Conservation (phyloP, 139 green algal species). For the Micractinium conductrix region DNA sequence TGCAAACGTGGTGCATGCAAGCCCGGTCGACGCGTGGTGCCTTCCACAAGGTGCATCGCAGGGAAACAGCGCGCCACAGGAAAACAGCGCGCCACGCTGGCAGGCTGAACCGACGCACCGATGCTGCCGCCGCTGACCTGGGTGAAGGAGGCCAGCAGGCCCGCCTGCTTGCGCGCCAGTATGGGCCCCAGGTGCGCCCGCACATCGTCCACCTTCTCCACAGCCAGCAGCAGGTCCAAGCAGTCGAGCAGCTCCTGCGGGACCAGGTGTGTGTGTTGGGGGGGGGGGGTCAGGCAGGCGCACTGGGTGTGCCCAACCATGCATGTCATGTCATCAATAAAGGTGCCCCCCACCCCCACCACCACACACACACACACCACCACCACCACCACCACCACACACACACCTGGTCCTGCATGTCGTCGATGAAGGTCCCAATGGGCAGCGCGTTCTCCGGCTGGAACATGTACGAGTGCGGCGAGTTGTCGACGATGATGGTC, state of each 20-base stretch:
- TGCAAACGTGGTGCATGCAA: too few species aligned
- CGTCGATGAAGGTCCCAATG: slow-evolving; percentile 94
- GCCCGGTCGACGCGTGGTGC: too few species aligned
- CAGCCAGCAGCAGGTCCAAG: slow-evolving; percentile 76
- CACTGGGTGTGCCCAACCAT: neutral
- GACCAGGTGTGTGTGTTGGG: neutral
- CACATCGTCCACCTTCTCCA: slow-evolving; percentile 77
- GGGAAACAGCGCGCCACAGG: too few species aligned
- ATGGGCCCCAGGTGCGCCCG: slow-evolving; percentile 53
- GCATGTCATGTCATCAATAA: neutral
- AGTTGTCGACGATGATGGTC: slow-evolving; percentile 98
- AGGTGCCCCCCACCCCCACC: neutral
- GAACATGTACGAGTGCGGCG: slow-evolving; percentile 95
- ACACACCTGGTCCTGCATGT: slow-evolving; percentile 78
- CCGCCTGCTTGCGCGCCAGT: slow-evolving; percentile 37
- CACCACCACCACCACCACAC: neutral
- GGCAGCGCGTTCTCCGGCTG: slow-evolving; percentile 96
- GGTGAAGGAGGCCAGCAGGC: slow-evolving; percentile 23
- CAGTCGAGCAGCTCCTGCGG: slow-evolving; percentile 87
- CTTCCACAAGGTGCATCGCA: too few species aligned
- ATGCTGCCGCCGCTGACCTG: slow-evolving; percentile 16
- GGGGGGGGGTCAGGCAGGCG: neutral
- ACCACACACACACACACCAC: neutral
- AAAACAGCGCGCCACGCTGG: neutral
- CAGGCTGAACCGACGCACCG: slow-evolving; percentile 6